A percentile compares a stretch with the other conserved stretches of the same genome.
Evolutionary conservation across 2,329 filamentous ascomycete species (phyloP).

Genomic region (Dactylonectria estremocensis): DNA sequence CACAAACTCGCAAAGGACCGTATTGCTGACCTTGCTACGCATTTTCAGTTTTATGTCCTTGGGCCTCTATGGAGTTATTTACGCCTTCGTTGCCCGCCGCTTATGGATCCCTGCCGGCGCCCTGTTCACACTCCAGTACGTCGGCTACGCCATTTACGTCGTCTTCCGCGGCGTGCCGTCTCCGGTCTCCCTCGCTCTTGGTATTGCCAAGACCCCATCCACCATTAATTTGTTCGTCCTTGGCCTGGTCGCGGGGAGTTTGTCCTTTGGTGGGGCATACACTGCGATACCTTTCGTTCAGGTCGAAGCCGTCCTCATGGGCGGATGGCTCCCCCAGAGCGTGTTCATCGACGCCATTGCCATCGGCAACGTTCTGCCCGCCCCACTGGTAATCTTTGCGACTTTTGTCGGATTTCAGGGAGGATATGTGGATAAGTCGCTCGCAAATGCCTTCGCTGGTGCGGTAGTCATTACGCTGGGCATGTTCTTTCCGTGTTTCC

Average conservation of each 20-base stretch:
- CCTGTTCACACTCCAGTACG: conserved; percentile 24
- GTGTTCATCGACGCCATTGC: conserved; percentile 29
- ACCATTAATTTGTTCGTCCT: conserved; percentile 25
- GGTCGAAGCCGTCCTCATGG: conserved; percentile 27
- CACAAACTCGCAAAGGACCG: neutral
- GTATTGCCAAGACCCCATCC: conserved; percentile 26
- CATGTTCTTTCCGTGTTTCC: conserved; percentile 14
- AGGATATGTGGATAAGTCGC: conserved; percentile 21
- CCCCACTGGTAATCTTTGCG: conserved; percentile 23
- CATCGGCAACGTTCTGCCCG: conserved; percentile 28
- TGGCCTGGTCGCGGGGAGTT: conserved; percentile 19
- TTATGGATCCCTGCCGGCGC: conserved; percentile 23
- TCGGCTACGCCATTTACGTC: conserved; percentile 28
- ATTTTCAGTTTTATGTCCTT: conserved; percentile 24
- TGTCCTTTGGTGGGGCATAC: conserved; percentile 29
- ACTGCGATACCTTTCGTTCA: conserved; percentile 29
- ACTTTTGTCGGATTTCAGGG: conserved; percentile 24
- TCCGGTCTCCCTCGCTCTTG: conserved; percentile 24
- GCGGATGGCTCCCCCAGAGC: conserved; percentile 29
- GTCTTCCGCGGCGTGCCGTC: conserved; percentile 29
- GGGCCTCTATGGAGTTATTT: conserved; percentile 22
- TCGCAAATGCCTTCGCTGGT: conserved; percentile 25
- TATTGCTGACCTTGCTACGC: neutral
- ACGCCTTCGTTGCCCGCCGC: conserved; percentile 22
- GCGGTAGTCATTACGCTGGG: conserved; percentile 26